phyloP scores from a whole-genome alignment of 129 eudicot species.

The Deinandra increscens region DNA sequence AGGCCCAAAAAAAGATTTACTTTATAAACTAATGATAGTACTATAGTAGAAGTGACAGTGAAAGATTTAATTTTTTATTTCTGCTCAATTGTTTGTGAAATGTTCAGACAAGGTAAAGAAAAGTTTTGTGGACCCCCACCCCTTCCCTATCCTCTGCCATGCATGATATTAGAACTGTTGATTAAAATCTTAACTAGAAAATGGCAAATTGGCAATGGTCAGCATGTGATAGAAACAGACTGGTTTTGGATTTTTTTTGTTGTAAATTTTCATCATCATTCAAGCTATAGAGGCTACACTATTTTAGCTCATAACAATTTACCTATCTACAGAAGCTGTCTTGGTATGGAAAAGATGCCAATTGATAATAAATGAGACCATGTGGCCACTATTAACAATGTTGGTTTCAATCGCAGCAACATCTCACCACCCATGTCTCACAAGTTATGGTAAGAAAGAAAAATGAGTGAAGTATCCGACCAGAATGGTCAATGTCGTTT shows the following conservation, averaged over 20 bases:
- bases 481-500: constrained; percentile 5
- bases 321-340: constrained; percentile 21
- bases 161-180: constrained; percentile 23
- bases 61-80: background rate
- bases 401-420: constrained; percentile 23
- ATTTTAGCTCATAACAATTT: constrained; percentile 16
- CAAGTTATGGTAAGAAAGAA: constrained; percentile 16
- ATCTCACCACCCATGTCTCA: constrained; percentile 22
- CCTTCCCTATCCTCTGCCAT: constrained; percentile 9
- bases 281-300: constrained; percentile 15
- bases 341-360: constrained; percentile 31
- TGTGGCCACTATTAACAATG: constrained; percentile 27
- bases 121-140: constrained; percentile 12
- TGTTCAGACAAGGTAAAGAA: constrained; percentile 30
- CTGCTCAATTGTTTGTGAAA: constrained; percentile 19
- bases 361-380: constrained; percentile 32
- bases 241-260: constrained; percentile 12
- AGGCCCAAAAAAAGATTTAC: constrained; percentile 36
- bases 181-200: constrained; percentile 26
- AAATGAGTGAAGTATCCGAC: constrained; percentile 6
- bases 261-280: constrained; percentile 13
- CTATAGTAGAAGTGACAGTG: constrained; percentile 35
- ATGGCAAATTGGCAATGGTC: constrained; percentile 35
- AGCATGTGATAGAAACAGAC: constrained; percentile 22
- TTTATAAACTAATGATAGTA: constrained; percentile 35